A percentile compares a stretch with the other conserved stretches of the same genome.
These are phyloP conservation scores for Paraleonurus japonicus DNA, from an alignment of 257 asterid genomes.

Conservation along the genomic window DNA sequence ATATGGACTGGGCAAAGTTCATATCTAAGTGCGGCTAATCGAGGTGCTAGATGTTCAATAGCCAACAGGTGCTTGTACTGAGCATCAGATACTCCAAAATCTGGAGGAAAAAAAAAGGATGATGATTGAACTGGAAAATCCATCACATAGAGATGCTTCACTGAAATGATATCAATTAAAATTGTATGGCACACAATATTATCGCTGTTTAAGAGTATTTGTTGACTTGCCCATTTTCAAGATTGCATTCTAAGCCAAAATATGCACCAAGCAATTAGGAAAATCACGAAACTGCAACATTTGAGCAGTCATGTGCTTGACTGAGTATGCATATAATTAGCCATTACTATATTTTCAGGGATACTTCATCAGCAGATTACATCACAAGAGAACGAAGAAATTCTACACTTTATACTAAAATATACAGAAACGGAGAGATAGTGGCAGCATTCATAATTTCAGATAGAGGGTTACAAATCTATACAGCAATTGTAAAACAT, in stretches of 20 bases:
- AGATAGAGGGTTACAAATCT: background rate
- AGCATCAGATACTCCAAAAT: constrained; percentile 74
- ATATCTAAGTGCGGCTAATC: constrained; percentile 91
- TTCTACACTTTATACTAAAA: background rate
- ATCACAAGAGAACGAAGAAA: background rate
- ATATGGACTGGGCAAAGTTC: constrained; percentile 96
- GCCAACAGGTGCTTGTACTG: constrained; percentile 81
- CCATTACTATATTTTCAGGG: background rate
- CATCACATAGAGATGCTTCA: background rate
- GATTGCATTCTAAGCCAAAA: background rate
- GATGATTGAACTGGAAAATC: constrained; percentile 15
- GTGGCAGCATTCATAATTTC: background rate
- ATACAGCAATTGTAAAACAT: background rate
- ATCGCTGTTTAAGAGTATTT: background rate
- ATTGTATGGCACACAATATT: background rate
- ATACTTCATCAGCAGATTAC: background rate
- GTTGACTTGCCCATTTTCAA: background rate
- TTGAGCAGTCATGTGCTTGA: background rate
- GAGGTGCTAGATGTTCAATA: constrained; percentile 73
- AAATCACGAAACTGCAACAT: background rate
- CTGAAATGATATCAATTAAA: background rate
- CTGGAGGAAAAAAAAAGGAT: constrained; percentile 40
- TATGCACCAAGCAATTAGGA: constrained; percentile 6
- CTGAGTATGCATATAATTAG: background rate
- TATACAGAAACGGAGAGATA: background rate